These are phyloP conservation scores for Priceomyces castillae DNA, from an alignment of 805 yeast genomes.

Conservation along the genomic window DNA sequence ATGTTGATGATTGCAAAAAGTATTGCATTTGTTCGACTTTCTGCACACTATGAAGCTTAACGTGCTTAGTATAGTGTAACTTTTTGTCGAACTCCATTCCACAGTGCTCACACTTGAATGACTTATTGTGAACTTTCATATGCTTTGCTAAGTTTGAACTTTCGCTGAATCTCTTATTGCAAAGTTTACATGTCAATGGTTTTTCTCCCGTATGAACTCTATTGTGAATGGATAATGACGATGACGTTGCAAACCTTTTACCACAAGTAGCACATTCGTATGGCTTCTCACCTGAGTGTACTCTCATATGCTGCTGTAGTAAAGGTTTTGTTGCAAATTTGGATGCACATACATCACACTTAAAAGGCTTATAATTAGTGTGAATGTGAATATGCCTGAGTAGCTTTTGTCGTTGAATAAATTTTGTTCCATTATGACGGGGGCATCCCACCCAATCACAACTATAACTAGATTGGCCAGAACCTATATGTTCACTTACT, in stretches of 20 bases:
- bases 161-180: constrained; percentile 84
- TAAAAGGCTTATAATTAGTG: constrained; percentile 77
- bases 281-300: constrained; percentile 90
- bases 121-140: constrained; percentile 68
- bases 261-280: constrained; percentile 70
- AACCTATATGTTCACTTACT: constrained; percentile 63
- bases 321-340: constrained; percentile 74
- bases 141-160: constrained; percentile 87
- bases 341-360: constrained; percentile 67
- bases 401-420: constrained; percentile 81
- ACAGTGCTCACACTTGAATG: constrained; percentile 51
- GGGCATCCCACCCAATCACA: constrained; percentile 83
- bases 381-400: constrained; percentile 86
- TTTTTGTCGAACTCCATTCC: constrained; percentile 47
- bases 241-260: constrained; percentile 76
- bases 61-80: constrained; percentile 13
- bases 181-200: constrained; percentile 76
- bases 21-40: background rate
- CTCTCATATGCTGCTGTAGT: constrained; percentile 76
- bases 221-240: constrained; percentile 77
- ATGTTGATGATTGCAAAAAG: background rate
- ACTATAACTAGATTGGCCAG: constrained; percentile 64
- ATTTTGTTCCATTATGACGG: constrained; percentile 54
- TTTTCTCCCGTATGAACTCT: constrained; percentile 90
- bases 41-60: constrained; percentile 9